Evolutionary conservation across 2,329 filamentous ascomycete genomes (phyloP).

Genomic region (Apiospora marii): DNA sequence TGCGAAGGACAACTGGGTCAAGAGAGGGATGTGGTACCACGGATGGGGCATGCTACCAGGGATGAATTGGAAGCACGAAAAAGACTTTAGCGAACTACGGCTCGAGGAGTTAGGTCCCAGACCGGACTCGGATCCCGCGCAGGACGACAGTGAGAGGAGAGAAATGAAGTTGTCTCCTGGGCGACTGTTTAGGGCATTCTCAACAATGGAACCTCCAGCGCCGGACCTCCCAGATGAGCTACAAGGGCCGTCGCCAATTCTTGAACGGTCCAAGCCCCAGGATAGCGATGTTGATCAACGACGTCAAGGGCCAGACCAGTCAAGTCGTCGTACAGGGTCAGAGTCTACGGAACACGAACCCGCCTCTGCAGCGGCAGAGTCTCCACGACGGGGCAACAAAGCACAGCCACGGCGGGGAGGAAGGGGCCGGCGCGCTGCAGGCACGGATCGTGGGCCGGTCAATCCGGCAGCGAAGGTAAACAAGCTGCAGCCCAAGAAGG

Average conservation of each 20-base stretch:
- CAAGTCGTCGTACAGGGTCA: background rate
- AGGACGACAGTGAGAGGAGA: background rate
- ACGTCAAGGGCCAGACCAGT: background rate
- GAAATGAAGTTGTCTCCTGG: background rate
- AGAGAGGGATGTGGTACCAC: background rate
- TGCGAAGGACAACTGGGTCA: background rate
- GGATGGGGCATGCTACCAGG: background rate
- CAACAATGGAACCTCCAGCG: background rate
- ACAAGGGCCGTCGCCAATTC: background rate
- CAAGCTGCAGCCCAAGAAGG: background rate
- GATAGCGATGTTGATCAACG: background rate
- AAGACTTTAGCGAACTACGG: background rate
- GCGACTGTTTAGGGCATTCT: background rate
- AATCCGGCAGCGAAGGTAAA: background rate
- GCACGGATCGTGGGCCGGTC: background rate
- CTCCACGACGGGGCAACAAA: background rate
- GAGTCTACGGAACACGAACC: background rate
- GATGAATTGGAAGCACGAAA: conserved; percentile 9
- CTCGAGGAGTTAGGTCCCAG: background rate
- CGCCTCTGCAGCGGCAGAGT: background rate
- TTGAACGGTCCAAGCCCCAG: background rate
- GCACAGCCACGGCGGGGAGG: background rate
- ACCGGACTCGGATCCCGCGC: background rate
- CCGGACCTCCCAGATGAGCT: background rate
- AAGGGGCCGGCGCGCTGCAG: background rate